Percentiles rank a stretch among this genome's conserved stretches.
These are phyloP conservation scores for Suillus alpinus DNA, from an alignment of 768 basidiomycete genomes.

Conservation along the genomic window DNA sequence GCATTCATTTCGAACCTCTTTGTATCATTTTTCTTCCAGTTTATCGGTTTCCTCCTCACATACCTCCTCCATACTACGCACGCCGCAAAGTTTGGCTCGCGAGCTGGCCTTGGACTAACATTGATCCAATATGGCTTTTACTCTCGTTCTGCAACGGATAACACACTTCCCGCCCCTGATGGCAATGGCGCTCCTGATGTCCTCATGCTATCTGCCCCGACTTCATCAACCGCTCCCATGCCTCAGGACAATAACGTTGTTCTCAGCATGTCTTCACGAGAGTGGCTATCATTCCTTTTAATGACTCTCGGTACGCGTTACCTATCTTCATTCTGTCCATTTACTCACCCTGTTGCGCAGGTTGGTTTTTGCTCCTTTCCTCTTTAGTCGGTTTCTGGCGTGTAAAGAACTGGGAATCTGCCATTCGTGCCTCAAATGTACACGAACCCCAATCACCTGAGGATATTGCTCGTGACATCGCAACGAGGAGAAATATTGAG, in stretches of 20 bases:
- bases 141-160: slow-evolving; percentile 42
- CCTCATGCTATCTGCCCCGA: slow-evolving; percentile 20
- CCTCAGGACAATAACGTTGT: slow-evolving; percentile 11
- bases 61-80: slow-evolving; percentile 91
- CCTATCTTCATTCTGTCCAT: neutral
- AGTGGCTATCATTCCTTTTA: slow-evolving; percentile 89
- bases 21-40: slow-evolving; percentile 96
- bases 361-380: slow-evolving; percentile 90
- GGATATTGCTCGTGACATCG: slow-evolving; percentile 49
- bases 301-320: slow-evolving; percentile 71
- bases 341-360: slow-evolving; percentile 32
- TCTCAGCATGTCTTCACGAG: slow-evolving; percentile 54
- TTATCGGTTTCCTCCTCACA: slow-evolving; percentile 89
- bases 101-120: slow-evolving; percentile 93
- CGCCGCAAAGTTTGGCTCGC: slow-evolving; percentile 89
- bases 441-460: slow-evolving; percentile 30
- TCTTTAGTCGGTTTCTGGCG: slow-evolving; percentile 82
- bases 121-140: slow-evolving; percentile 91
- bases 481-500: slow-evolving; percentile 50
- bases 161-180: slow-evolving; percentile 22
- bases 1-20: slow-evolving; percentile 77
- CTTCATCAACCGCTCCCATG: slow-evolving; percentile 19
- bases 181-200: slow-evolving; percentile 17
- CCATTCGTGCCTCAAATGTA: slow-evolving; percentile 48
- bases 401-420: slow-evolving; percentile 80